A percentile compares a stretch with the other conserved stretches of the same genome.
These are phyloP conservation scores for Dryas octopetala DNA, from an alignment of 306 rosid genomes.

Conservation along the genomic window DNA sequence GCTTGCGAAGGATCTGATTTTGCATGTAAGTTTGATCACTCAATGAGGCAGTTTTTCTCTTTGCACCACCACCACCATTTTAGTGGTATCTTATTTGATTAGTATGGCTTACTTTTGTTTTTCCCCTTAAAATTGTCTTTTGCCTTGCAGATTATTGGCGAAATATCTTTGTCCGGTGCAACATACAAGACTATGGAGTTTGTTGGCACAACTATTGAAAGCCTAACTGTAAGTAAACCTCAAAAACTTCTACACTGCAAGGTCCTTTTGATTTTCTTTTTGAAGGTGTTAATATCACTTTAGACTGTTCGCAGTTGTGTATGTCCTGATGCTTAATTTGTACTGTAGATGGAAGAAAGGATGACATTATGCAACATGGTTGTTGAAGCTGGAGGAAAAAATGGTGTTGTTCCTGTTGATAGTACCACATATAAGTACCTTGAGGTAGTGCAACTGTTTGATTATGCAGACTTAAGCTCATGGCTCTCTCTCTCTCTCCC, in stretches of 20 bases:
- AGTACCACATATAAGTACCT: conserved; percentile 81
- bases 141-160: conserved; percentile 76
- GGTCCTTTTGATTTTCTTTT: no score
- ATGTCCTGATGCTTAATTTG: not conserved
- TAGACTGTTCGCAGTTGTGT: no score
- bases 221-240: conserved; percentile 58
- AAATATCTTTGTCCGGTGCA: conserved; percentile 86
- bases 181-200: conserved; percentile 96
- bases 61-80: no score
- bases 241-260: not conserved
- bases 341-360: conserved; percentile 81
- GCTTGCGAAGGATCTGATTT: conserved; percentile 93
- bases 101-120: not conserved
- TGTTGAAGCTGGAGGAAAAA: conserved; percentile 94
- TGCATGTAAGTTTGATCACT: conserved; percentile 57
- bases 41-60: no score
- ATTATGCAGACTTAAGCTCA: no score
- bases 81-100: no score
- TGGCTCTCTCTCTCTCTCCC: not conserved
- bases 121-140: not conserved
- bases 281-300: no score
- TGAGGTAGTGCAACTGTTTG: conserved; percentile 48
- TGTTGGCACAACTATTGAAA: conserved; percentile 80
- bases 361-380: conserved; percentile 97
- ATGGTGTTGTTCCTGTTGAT: conserved; percentile 82